Base-by-base conservation (phyloP, 2,329 filamentous ascomycete genomes). In the Cryphonectria japonica region DNA sequence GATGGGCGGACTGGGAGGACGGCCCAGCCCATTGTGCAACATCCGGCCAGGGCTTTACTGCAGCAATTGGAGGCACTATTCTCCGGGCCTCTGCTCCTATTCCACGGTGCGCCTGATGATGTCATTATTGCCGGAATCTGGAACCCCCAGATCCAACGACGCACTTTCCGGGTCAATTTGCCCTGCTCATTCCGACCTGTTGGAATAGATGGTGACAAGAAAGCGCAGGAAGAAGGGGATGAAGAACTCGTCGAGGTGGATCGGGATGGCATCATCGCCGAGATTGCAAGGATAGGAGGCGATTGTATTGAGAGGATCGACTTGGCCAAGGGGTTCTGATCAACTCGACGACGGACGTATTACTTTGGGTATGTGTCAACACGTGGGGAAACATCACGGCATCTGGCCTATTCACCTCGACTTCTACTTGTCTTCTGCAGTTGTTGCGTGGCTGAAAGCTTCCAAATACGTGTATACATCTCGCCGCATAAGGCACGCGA, bases 31-130 rank as follows among this genome's bases (percentile, higher is more conserved):
- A 76, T 91, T 5, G 87, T 88, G 2, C 86, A 87, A 32, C 85
- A 91, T n/a, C 88, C 92, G 0, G 83, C 90, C 1, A 81, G 83
- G 11, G 83, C 89, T 11, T 90, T 95, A 71, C 80, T 94, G 22
- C 81, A 84, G 22, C 93, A 96, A 76, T 83, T 98, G 16, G 84
- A 89, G 73, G 82, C 82, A 3, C 79, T 89, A 2, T 98, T 94
- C 78, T 86, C 87, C 3, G 87, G 90, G 50, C 87, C 89, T 2
- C 83, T 97, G 46, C 83, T 98, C 2, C 93, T 98, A 80, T 98
- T 98, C 84, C 87, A 90, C 74, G 91, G 94, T 43, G 85, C 84
- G 1, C 83, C 85, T 1, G 85, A 89, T 34, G 85, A 88, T 70
- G 78, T 77, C 29, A 79, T 88, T 9, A 84, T 92, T 19, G 85